A percentile compares a stretch with the other conserved stretches of the same genome.
Evolutionary conservation across 139 green algal genomes (phyloP).

Genomic region (Chlorella sp.): DNA sequence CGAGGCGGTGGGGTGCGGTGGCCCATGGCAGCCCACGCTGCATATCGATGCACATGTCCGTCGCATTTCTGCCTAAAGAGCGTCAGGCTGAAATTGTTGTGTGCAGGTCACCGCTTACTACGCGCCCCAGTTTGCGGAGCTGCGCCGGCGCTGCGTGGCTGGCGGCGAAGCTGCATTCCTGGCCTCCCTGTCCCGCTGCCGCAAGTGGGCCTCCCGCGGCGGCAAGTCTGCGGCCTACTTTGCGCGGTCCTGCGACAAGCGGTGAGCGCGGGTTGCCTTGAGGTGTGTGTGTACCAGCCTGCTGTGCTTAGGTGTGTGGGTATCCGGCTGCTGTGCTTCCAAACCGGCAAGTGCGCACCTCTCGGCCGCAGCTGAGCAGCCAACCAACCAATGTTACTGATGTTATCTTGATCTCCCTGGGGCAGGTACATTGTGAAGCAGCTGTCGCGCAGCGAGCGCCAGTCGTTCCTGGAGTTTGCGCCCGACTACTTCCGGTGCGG

Average conservation of each 20-base stretch:
- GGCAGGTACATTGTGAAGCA: conserved; percentile 80
- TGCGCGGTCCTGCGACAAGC: conserved; percentile 87
- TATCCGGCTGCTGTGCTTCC: neutral
- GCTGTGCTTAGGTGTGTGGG: no score
- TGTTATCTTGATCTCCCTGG: neutral
- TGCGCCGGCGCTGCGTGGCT: conserved; percentile 67
- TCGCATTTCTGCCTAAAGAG: neutral
- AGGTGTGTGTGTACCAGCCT: neutral
- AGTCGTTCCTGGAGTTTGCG: conserved; percentile 89
- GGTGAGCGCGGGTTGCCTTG: conserved; percentile 58
- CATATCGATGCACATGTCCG: neutral
- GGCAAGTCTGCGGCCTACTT: conserved; percentile 96
- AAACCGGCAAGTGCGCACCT: no score
- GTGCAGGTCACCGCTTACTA: conserved; percentile 77
- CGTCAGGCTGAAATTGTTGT: neutral
- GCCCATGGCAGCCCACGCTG: neutral
- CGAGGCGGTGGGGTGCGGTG: neutral
- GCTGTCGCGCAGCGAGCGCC: conserved; percentile 60
- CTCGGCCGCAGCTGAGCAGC: no score
- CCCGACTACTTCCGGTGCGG: conserved; percentile 91
- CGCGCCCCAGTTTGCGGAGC: conserved; percentile 86
- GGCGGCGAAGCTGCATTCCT: conserved; percentile 84
- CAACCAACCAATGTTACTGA: no score
- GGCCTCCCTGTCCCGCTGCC: conserved; percentile 80
- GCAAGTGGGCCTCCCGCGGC: conserved; percentile 76